These are phyloP conservation scores for Mortierella sp. DNA, from an alignment of 371 early-diverging fungal genomes.

Conservation along the genomic window DNA sequence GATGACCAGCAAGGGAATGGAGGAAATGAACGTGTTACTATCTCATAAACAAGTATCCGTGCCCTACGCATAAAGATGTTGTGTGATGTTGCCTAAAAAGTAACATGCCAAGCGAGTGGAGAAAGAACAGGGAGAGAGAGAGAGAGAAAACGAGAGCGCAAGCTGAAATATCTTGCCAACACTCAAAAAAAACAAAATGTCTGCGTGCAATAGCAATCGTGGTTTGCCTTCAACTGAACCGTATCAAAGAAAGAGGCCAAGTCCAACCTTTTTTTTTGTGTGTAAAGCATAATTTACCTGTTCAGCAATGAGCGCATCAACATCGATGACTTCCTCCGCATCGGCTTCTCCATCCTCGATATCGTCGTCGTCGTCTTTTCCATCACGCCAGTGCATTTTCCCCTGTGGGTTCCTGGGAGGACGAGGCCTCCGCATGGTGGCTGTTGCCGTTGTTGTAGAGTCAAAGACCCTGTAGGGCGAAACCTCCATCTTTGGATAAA, in stretches of 20 bases:
- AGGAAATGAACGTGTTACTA: background rate
- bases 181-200: background rate
- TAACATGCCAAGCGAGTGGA: background rate
- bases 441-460: background rate
- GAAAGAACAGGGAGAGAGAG: background rate
- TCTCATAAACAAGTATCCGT: background rate
- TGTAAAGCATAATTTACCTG: conserved; percentile 31
- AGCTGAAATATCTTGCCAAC: background rate
- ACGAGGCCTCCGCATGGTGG: conserved; percentile 6
- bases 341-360: conserved; percentile 17
- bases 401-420: conserved; percentile 35
- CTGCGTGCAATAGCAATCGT: background rate
- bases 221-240: background rate
- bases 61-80: background rate
- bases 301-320: conserved; percentile 48
- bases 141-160: background rate
- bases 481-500: conserved; percentile 18
- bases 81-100: too few species aligned
- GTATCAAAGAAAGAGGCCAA: background rate
- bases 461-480: conserved; percentile 11
- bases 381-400: conserved; percentile 25
- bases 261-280: too few species aligned
- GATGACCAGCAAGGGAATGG: background rate
- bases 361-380: conserved; percentile 20
- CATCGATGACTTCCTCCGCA: conserved; percentile 45